A percentile compares a stretch with the other conserved stretches of the same genome.
These are phyloP conservation scores for Craterostigma plantagineum DNA, from an alignment of 257 asterid genomes.

Conservation along the genomic window DNA sequence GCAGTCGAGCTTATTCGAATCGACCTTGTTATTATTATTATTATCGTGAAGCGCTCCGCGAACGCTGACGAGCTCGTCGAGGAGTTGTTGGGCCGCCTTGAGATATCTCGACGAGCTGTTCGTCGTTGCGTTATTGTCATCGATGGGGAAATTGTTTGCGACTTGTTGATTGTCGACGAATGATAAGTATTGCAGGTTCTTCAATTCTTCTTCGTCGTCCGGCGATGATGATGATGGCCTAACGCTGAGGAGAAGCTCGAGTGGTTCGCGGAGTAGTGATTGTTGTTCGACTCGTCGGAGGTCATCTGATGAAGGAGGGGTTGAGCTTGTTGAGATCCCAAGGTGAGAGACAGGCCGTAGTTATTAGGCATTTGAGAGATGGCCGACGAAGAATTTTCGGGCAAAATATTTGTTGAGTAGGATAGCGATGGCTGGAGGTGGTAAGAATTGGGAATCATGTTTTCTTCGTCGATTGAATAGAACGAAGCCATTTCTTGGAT, in stretches of 20 bases:
- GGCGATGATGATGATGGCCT: no score
- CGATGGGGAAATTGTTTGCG: conserved; percentile 8
- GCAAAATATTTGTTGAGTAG: no score
- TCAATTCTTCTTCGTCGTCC: conserved; percentile 15
- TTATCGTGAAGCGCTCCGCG: conserved; percentile 21
- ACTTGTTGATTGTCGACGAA: conserved; percentile 25
- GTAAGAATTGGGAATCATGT: no score
- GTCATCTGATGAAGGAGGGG: conserved; percentile 21
- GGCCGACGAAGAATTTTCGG: no score
- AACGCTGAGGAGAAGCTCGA: conserved; percentile 23
- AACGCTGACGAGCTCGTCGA: conserved; percentile 42
- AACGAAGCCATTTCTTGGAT: conserved; percentile 27
- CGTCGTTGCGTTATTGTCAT: conserved; percentile 14
- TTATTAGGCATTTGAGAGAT: neutral
- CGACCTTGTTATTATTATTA: no score
- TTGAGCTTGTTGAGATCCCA: conserved; percentile 35
- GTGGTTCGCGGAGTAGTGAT: conserved; percentile 22
- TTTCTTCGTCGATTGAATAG: conserved; percentile 18
- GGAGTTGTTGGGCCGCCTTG: conserved; percentile 46
- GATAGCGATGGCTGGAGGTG: no score
- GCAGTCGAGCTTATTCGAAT: conserved; percentile 13
- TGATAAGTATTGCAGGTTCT: conserved; percentile 32
- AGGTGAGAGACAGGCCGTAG: conserved; percentile 53
- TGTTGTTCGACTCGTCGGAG: conserved; percentile 25
- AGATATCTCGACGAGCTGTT: conserved; percentile 40